Evolutionary conservation across 129 eudicot species (phyloP).

Genomic region (Centella asiatica): DNA sequence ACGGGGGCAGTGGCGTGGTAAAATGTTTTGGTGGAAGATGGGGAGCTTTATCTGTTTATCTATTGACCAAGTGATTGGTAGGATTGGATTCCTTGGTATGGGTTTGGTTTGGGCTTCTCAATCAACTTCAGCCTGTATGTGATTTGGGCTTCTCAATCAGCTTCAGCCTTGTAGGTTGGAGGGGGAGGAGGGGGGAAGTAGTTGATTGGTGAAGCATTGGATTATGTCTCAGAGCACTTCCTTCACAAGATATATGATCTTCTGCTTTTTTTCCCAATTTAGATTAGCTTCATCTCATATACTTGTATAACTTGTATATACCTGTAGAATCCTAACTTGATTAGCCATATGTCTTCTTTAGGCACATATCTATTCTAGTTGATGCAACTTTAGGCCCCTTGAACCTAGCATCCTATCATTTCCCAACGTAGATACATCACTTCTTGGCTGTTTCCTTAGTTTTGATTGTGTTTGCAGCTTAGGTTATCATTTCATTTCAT

Average conservation of each 20-base stretch:
- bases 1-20: conserved; percentile 17
- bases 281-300: conserved; percentile 9
- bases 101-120: neutral
- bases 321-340: conserved; percentile 26
- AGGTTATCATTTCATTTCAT: neutral
- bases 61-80: conserved; percentile 2
- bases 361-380: conserved; percentile 4
- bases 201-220: conserved; percentile 13
- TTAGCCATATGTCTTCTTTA: conserved; percentile 10
- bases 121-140: conserved; percentile 1
- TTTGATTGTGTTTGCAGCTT: conserved; percentile 1
- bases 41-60: conserved; percentile 9
- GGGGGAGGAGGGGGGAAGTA: neutral
- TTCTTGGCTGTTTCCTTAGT: neutral
- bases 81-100: neutral
- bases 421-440: neutral
- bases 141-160: neutral
- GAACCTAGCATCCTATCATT: neutral
- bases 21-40: conserved; percentile 12
- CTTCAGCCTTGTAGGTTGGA: too few species aligned
- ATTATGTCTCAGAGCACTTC: neutral
- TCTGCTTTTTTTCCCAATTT: neutral
- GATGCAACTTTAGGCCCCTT: neutral
- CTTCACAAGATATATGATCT: conserved; percentile 5
- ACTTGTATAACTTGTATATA: conserved; percentile 37